A percentile compares a stretch with the other conserved stretches of the same genome.
phyloP scores from a whole-genome alignment of 2,329 filamentous ascomycete genomes.

The Beauveria asiatica region DNA sequence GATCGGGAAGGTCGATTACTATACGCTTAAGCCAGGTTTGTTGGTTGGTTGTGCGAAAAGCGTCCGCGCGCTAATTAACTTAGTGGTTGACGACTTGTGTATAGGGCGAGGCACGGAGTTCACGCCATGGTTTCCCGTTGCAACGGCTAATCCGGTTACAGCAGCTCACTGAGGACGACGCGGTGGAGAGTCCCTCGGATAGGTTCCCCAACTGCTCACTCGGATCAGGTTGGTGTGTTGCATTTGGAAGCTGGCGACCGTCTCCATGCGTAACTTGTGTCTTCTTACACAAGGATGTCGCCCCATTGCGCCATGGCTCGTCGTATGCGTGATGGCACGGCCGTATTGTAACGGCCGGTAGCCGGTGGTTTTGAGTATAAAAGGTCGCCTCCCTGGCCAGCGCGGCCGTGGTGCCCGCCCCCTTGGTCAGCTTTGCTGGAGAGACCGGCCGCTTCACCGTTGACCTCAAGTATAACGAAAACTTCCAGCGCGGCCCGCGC shows the following conservation, averaged over 20 bases:
- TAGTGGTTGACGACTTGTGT: not conserved
- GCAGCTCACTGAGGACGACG: not conserved
- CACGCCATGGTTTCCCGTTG: not conserved
- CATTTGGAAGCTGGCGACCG: not conserved
- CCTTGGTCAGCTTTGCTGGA: not conserved
- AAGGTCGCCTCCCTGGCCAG: not conserved
- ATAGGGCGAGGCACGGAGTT: not conserved
- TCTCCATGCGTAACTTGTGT: not conserved
- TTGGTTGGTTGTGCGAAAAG: not conserved
- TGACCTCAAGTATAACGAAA: conserved; percentile 8
- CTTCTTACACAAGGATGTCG: not conserved
- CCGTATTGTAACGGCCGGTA: not conserved
- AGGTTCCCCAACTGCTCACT: not conserved
- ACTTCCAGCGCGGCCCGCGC: not conserved
- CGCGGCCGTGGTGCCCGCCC: not conserved
- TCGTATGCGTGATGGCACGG: not conserved
- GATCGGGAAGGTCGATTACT: not conserved
- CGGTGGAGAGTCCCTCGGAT: not conserved
- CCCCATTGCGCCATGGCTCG: not conserved
- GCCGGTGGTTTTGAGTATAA: not conserved
- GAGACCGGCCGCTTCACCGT: not conserved
- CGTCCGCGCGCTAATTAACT: too few relatives aligned
- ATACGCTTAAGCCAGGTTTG: not conserved
- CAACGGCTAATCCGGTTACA: not conserved
- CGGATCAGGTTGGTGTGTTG: not conserved